Conservation (phyloP, 257 asterid species). For the Solanum virginianum region DNA sequence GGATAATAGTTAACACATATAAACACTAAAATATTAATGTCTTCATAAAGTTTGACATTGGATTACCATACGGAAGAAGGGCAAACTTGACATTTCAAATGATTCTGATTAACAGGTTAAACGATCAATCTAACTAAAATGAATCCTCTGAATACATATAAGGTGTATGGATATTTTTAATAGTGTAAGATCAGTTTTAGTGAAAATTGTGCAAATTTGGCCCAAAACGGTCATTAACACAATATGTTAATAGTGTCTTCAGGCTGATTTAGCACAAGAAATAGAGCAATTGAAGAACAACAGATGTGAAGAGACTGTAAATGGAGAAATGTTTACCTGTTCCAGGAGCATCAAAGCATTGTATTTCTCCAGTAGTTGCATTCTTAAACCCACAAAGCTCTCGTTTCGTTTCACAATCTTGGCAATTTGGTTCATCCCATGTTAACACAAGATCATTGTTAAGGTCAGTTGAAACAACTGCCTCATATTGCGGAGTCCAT, state of each 20-base stretch:
- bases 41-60: not conserved
- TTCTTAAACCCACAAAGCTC: constrained; percentile 14
- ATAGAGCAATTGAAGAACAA: not conserved
- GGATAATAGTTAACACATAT: not conserved
- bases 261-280: not conserved
- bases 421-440: constrained; percentile 24
- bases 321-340: constrained; percentile 10
- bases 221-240: not conserved
- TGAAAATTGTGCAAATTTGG: not conserved
- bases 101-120: not conserved
- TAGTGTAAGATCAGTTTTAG: not conserved
- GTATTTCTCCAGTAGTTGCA: not conserved
- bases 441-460: constrained; percentile 23
- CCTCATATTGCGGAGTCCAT: constrained; percentile 10
- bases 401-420: constrained; percentile 19
- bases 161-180: not conserved
- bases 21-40: not conserved
- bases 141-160: not conserved
- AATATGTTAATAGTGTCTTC: not conserved
- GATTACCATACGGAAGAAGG: not conserved
- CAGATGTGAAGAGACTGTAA: not conserved
- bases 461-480: constrained; percentile 8
- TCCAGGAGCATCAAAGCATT: constrained; percentile 6
- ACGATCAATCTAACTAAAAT: not conserved
- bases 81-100: not conserved